Evolutionary conservation across 2,329 filamentous ascomycete genomes (phyloP).

Genomic region (Lanzia echinophila): DNA sequence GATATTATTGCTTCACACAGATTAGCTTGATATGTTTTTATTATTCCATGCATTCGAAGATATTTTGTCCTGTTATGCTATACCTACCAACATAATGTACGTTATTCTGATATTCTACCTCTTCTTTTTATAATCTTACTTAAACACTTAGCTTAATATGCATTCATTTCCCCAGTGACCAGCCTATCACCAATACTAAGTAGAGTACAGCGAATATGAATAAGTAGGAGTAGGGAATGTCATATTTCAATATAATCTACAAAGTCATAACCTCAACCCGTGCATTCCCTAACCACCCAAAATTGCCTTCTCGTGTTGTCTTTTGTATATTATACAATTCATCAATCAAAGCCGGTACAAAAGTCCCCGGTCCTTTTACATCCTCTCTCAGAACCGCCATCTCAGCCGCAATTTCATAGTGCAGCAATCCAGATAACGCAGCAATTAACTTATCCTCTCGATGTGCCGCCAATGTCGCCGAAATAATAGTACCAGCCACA

Average conservation of each 20-base stretch:
- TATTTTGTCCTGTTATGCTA: neutral
- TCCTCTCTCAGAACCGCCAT: slow-evolving; percentile 60
- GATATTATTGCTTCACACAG: too few relatives aligned
- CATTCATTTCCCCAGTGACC: too few relatives aligned
- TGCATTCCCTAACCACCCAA: slow-evolving; percentile 46
- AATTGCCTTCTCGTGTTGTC: slow-evolving; percentile 41
- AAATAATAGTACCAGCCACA: slow-evolving; percentile 74
- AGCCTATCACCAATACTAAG: too few relatives aligned
- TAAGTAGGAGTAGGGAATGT: neutral
- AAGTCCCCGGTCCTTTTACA: slow-evolving; percentile 76
- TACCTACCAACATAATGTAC: too few relatives aligned
- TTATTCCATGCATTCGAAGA: neutral
- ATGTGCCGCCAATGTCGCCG: slow-evolving; percentile 63
- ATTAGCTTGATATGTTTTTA: too few relatives aligned
- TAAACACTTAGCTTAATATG: too few relatives aligned
- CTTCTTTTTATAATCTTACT: too few relatives aligned
- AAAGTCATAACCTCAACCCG: slow-evolving; percentile 38
- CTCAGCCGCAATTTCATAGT: slow-evolving; percentile 64
- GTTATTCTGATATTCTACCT: too few relatives aligned
- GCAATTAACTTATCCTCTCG: slow-evolving; percentile 62
- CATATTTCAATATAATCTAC: neutral
- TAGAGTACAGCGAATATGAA: too few relatives aligned
- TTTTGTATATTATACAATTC: slow-evolving; percentile 49
- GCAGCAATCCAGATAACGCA: slow-evolving; percentile 63
- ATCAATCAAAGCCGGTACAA: slow-evolving; percentile 80